These are phyloP conservation scores for Ceratonia siliqua DNA, from an alignment of 306 rosid genomes.

Conservation along the genomic window DNA sequence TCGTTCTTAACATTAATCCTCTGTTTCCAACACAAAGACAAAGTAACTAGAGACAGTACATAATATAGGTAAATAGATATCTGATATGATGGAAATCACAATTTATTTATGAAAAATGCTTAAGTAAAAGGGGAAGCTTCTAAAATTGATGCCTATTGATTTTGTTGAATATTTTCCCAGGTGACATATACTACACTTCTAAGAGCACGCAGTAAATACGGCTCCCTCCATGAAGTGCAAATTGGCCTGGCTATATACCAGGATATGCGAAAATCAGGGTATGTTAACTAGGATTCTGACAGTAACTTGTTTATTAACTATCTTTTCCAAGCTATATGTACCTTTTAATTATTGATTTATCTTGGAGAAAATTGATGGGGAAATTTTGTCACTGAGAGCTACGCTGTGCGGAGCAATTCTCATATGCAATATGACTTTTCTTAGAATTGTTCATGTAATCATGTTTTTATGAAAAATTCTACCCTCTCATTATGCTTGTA, in stretches of 20 bases:
- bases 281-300: slow-evolving; percentile 25
- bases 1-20: not conserved
- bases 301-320: slow-evolving; percentile 3
- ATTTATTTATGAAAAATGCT: slow-evolving; percentile 17
- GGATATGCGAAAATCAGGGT: slow-evolving; percentile 97
- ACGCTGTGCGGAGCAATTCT: not conserved
- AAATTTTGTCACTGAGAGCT: not conserved
- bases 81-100: slow-evolving; percentile 18
- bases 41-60: slow-evolving; percentile 27
- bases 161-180: slow-evolving; percentile 47
- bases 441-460: not conserved
- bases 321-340: slow-evolving; percentile 17
- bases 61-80: slow-evolving; percentile 9
- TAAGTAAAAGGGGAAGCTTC: slow-evolving; percentile 29
- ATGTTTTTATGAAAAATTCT: not conserved
- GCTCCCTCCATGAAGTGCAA: slow-evolving; percentile 78
- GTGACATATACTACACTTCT: slow-evolving; percentile 86
- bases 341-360: slow-evolving; percentile 6
- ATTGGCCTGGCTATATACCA: slow-evolving; percentile 84
- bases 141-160: slow-evolving; percentile 20
- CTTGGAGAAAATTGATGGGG: not conserved
- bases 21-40: slow-evolving; percentile 14
- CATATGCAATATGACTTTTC: not conserved
- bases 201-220: slow-evolving; percentile 76
- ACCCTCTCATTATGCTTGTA: not conserved